Base-by-base conservation (phyloP, 352 stramenopile genomes). In the Sclerospora graminicola region DNA sequence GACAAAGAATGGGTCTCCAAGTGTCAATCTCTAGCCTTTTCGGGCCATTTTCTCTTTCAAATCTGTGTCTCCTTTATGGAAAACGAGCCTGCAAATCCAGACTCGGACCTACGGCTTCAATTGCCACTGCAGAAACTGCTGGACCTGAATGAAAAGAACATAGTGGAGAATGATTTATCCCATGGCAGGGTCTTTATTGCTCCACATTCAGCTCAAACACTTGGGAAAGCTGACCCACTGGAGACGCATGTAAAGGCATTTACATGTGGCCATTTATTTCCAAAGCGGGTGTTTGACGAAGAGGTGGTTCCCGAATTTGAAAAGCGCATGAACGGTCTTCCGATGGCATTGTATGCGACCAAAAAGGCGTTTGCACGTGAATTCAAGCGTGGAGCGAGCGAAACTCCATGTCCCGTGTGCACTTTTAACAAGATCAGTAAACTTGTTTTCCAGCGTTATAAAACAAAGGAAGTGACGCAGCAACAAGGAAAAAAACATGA, bases 221-320 rank as follows among this genome's bases (percentile, higher is more conserved):
- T 93, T 15, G 81, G 81, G 32, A 87, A 88, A 43, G 87, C 73
- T 26, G 81, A 93, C 18, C 81, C 81, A 18, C 58, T 93, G 6
- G 81, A 93, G 48, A 93, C 81, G 10, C 81, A 93, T 45, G 78
- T 82, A 13, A 88, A 89, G 56, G 81, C 66, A 1, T 93, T 93
- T 43, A 84, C 78, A 9, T 93, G 81, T 27, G 71, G 74, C 9
- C 81, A 93, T 41, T 50, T 88, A 14, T 93, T 88, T 42, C 76
- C 81, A 8, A 89, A 89, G 61, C 76, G 81, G 21, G 63, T 93
- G 34, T 90, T 87, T 34, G 78, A 93, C 37, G 81, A 93, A 43
- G 81, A 93, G 26, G 65, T 93, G 9, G 34, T 90, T 13, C 63
- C 65, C 8, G 71, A 87, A 46, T 93, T 93, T 40, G 81, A 89